Evolutionary conservation across 331 rosid genomes (phyloP), one percentile per base, ranked within the genome.

Genomic region (Malus hybrid): DNA sequence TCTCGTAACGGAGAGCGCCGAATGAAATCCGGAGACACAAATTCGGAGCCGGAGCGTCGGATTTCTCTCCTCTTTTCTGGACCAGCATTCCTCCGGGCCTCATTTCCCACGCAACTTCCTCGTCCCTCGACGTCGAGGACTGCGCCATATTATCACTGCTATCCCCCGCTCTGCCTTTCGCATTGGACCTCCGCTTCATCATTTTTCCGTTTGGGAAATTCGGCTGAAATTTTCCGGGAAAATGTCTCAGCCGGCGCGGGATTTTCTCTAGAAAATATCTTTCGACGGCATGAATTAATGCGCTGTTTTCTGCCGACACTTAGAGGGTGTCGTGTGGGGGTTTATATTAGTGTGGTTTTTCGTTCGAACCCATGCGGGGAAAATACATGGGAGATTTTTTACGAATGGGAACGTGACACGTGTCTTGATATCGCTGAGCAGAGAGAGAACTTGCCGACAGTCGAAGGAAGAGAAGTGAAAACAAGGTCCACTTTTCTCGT

Each of bases 21-120:
- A 84, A 89, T 1, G 89, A 86, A 74, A 91, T 81, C 73, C 90
- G 85, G 12, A 93, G 89, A 66, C 83, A 78, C 12, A 89, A 67
- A 70, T 65, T 83, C 9, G 82, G 76, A 0, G 72, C 42, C n/a
- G 76, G 67, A 61, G 75, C 65, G 6, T 87, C 85, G 13, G 78
- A 16, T 46, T 74, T 67, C 1, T 28, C 82, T 28, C 8, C 69
- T 36, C 91, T 78, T 70, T 83, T 85, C 83, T 93, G 97, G 1
- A 93, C 98, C 71, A 93, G n/a, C 97, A 93, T 91, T 78, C 97
- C 96, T 31, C 93, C 92, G 0, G 97, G 97, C 50, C 98, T 73
- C 93, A 83, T 88, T 81, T 91, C 97, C 96, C 98, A 93, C 76
- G 84, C 82, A 2, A 64, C 24, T 8, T 73, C 82, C 57, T 86